These are phyloP conservation scores for Luzula sylvatica DNA, from an alignment of 176 grass and related monocot genomes.

Conservation along the genomic window DNA sequence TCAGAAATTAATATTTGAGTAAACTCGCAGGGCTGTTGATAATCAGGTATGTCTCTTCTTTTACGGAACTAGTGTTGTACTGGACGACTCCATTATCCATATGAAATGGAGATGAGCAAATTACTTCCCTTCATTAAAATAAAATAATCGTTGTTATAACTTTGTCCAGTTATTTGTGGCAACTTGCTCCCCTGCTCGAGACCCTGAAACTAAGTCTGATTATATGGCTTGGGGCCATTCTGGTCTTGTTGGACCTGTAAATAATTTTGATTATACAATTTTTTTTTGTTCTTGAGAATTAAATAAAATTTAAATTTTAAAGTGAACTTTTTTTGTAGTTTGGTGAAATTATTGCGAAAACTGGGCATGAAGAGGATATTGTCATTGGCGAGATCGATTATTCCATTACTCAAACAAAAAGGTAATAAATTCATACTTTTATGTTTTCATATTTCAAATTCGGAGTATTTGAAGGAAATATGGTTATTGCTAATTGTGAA, in stretches of 20 bases:
- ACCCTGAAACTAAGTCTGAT: slow-evolving; percentile 26
- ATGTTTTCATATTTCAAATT: too few species aligned
- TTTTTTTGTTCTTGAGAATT: too few species aligned
- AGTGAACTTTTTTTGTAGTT: slow-evolving; percentile 21
- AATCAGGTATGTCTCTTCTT: slow-evolving; percentile 39
- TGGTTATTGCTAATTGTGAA: background rate
- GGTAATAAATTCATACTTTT: slow-evolving; percentile 10
- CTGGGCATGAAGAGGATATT: slow-evolving; percentile 38
- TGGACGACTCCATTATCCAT: background rate
- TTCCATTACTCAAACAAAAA: slow-evolving; percentile 21
- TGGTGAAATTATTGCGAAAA: slow-evolving; percentile 38
- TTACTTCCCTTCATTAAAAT: background rate
- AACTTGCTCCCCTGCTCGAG: slow-evolving; percentile 40
- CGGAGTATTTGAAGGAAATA: background rate
- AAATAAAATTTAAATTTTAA: background rate
- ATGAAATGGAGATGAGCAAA: background rate
- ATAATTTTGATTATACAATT: background rate
- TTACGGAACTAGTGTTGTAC: too few species aligned
- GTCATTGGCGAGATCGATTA: slow-evolving; percentile 32
- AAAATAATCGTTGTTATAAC: background rate
- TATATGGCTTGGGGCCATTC: slow-evolving; percentile 57
- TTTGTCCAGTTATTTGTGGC: slow-evolving; percentile 40
- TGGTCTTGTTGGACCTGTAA: slow-evolving; percentile 50
- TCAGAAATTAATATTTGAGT: background rate
- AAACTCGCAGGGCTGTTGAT: slow-evolving; percentile 34